Evolutionary conservation across 2,329 filamentous ascomycete species (phyloP).

Genomic region (Pseudogymnoascus sp.): DNA sequence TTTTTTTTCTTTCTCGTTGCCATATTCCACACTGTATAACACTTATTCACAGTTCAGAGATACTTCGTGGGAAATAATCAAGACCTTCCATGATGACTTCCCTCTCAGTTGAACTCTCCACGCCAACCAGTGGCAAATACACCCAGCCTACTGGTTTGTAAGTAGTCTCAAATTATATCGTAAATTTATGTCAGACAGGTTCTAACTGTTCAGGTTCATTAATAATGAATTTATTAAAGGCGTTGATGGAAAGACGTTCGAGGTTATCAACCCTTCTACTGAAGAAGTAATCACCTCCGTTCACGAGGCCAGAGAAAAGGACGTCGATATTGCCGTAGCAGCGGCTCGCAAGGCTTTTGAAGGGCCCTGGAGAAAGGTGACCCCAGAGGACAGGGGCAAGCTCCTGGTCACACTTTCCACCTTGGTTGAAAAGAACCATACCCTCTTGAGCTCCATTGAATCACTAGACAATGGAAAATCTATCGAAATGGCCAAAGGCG

Average conservation of each 20-base stretch:
- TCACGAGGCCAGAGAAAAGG: conserved; percentile 80
- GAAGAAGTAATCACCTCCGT: conserved; percentile 81
- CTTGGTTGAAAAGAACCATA: conserved; percentile 68
- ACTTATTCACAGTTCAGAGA: neutral
- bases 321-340: conserved; percentile 70
- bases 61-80: neutral
- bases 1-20: neutral
- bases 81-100: conserved; percentile 20
- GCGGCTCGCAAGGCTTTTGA: conserved; percentile 84
- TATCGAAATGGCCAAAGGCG: conserved; percentile 66
- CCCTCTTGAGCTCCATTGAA: conserved; percentile 74
- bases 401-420: conserved; percentile 71
- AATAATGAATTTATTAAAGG: conserved; percentile 85
- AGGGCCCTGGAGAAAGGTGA: conserved; percentile 58
- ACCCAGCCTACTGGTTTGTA: conserved; percentile 37
- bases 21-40: neutral
- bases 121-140: conserved; percentile 29
- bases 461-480: conserved; percentile 85
- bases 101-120: conserved; percentile 19
- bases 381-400: conserved; percentile 64
- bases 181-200: neutral
- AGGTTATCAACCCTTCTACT: conserved; percentile 81
- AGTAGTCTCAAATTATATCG: conserved; percentile 15
- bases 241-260: conserved; percentile 82
- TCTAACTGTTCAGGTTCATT: conserved; percentile 49